These are phyloP conservation scores for Saccharomycopsis sp. DNA, from an alignment of 805 yeast genomes.

Conservation along the genomic window DNA sequence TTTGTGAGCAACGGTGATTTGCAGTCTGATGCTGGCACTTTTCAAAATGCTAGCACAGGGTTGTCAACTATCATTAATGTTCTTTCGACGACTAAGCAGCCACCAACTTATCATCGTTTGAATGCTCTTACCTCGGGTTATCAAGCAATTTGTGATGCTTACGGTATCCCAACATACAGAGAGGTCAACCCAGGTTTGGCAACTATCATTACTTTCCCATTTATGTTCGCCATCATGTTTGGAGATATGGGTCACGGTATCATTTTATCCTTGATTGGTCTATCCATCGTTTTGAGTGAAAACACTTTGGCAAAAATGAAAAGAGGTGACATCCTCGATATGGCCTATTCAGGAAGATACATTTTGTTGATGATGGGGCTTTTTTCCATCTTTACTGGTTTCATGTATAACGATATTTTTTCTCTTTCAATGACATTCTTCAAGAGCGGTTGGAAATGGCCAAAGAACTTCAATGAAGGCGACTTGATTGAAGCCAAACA, in stretches of 20 bases:
- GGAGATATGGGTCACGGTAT: conserved; percentile 80
- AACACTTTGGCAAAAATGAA: conserved; percentile 42
- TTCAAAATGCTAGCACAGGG: background rate
- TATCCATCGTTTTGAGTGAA: conserved; percentile 47
- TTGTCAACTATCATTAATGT: conserved; percentile 44
- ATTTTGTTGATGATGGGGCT: conserved; percentile 61
- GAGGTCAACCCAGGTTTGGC: conserved; percentile 73
- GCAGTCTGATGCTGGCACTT: background rate
- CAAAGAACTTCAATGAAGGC: conserved; percentile 40
- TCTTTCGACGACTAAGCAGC: conserved; percentile 53
- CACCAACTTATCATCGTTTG: conserved; percentile 63
- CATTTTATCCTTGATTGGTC: conserved; percentile 47
- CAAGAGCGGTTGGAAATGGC: conserved; percentile 65
- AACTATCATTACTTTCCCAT: conserved; percentile 67
- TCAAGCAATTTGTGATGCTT: conserved; percentile 68
- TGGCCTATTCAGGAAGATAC: conserved; percentile 68
- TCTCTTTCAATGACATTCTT: conserved; percentile 63
- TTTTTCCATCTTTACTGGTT: conserved; percentile 68
- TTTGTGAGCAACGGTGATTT: background rate
- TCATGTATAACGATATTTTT: conserved; percentile 63
- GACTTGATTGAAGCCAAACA: conserved; percentile 39
- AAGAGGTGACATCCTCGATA: conserved; percentile 67
- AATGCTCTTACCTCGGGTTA: conserved; percentile 63
- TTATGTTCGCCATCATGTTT: conserved; percentile 78
- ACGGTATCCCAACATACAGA: conserved; percentile 66